A percentile compares a stretch with the other conserved stretches of the same genome.
Conservation (phyloP, 2,329 filamentous ascomycete species). For the Cyphellophora attinorum region DNA sequence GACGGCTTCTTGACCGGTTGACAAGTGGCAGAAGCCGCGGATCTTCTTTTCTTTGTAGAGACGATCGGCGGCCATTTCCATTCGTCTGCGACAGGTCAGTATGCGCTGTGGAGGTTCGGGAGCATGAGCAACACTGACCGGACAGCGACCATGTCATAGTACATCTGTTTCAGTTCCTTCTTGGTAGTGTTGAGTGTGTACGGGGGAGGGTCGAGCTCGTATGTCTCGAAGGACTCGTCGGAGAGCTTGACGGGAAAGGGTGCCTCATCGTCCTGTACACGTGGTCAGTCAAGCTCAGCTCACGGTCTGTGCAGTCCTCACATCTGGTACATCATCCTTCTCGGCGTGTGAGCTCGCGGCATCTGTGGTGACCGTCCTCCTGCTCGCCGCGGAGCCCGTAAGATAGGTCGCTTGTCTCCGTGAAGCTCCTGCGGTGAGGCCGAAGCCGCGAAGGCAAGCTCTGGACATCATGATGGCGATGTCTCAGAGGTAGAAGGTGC, state of each 20-base stretch:
- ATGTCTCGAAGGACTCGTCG: conserved; percentile 98
- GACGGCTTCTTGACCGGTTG: conserved; percentile 94
- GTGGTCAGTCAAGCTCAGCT: conserved; percentile 2
- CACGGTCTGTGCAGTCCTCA: conserved; percentile 30
- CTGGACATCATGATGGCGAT: conserved; percentile 17
- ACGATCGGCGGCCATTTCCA: conserved; percentile 99
- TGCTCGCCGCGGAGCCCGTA: conserved; percentile 36
- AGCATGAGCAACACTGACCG: conserved; percentile 57
- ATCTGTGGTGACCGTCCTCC: conserved; percentile 84
- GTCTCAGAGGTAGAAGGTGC: not conserved
- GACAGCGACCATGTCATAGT: conserved; percentile 91
- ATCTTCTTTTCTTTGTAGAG: conserved; percentile 99
- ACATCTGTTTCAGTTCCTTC: conserved; percentile 98
- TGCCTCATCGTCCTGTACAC: conserved; percentile 85
- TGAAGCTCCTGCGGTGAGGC: conserved; percentile 21
- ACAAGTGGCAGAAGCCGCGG: conserved; percentile 98
- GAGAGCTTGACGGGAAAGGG: conserved; percentile 85
- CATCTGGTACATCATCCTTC: conserved; percentile 60
- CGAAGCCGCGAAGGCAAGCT: conserved; percentile 17
- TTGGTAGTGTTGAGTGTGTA: conserved; percentile 93
- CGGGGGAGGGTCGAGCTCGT: conserved; percentile 91
- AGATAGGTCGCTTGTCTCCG: conserved; percentile 36
- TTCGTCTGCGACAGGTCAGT: conserved; percentile 60
- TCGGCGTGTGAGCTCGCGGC: conserved; percentile 86
- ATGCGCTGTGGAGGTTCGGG: not conserved